These are phyloP conservation scores for Phytophthora pluvialis DNA, from an alignment of 352 stramenopile species.

Conservation along the genomic window DNA sequence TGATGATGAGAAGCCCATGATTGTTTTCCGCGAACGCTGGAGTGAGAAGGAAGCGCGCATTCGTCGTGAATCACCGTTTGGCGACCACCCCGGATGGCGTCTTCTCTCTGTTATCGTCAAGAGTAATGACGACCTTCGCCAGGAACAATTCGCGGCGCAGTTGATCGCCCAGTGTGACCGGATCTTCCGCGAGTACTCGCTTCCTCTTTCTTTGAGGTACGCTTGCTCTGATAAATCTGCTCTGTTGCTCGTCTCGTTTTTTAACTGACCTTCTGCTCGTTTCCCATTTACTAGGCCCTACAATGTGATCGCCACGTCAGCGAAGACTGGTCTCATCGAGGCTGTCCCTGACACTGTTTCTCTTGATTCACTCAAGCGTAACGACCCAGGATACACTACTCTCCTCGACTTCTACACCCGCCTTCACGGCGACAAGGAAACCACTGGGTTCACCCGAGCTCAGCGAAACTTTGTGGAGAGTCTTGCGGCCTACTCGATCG, in stretches of 20 bases:
- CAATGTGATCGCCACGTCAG: slow-evolving; percentile 95
- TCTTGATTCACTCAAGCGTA: slow-evolving; percentile 97
- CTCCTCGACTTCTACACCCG: slow-evolving; percentile 94
- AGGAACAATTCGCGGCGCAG: slow-evolving; percentile 98
- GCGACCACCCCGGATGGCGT: slow-evolving; percentile 65
- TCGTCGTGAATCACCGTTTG: slow-evolving; percentile 57
- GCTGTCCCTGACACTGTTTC: slow-evolving; percentile 96
- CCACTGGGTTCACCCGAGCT: slow-evolving; percentile 74
- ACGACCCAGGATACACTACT: slow-evolving; percentile 79
- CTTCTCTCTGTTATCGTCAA: slow-evolving; percentile 96
- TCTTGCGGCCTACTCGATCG: slow-evolving; percentile 97
- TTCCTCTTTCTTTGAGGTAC: slow-evolving; percentile 92
- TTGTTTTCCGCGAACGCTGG: slow-evolving; percentile 85
- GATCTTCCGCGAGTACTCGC: slow-evolving; percentile 94
- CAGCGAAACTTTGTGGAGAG: slow-evolving; percentile 91
- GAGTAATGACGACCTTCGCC: slow-evolving; percentile 97
- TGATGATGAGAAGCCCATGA: slow-evolving; percentile 71
- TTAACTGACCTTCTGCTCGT: not conserved
- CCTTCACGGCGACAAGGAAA: slow-evolving; percentile 90
- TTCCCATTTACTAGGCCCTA: slow-evolving; percentile 83
- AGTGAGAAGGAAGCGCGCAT: slow-evolving; percentile 80
- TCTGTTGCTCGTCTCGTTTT: slow-evolving; percentile 12
- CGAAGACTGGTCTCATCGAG: slow-evolving; percentile 96
- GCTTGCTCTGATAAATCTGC: slow-evolving; percentile 36
- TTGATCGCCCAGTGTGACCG: slow-evolving; percentile 96